Percentiles rank a stretch among this genome's conserved stretches.
Conservation (phyloP, 345 rosid genomes). For the Heritiera littoralis region DNA sequence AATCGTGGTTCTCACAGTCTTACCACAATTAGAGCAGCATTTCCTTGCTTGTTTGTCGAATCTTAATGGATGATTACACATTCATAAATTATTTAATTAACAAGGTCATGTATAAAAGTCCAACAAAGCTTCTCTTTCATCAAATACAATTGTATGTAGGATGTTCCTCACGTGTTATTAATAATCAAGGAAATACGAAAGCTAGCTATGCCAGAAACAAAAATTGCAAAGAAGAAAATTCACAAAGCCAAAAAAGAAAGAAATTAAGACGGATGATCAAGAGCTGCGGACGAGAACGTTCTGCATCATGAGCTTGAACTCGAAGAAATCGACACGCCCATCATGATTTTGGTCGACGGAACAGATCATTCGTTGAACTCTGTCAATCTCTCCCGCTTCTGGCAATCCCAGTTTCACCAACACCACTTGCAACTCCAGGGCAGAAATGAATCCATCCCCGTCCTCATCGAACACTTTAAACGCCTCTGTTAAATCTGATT, state of each 20-base stretch:
- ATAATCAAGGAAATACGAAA: no score
- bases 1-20: no score
- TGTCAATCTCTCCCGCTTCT: slow-evolving; percentile 65
- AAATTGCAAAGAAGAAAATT: neutral
- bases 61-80: no score
- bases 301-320: slow-evolving; percentile 91
- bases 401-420: slow-evolving; percentile 67
- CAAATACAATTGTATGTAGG: no score
- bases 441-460: slow-evolving; percentile 86
- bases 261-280: slow-evolving; percentile 8
- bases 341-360: slow-evolving; percentile 81
- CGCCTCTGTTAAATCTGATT: slow-evolving; percentile 75
- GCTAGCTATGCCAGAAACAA: no score
- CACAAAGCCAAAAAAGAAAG: neutral
- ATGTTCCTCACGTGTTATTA: no score
- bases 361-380: slow-evolving; percentile 76
- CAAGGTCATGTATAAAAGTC: no score
- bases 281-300: slow-evolving; percentile 45
- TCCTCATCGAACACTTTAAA: slow-evolving; percentile 92
- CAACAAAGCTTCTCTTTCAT: no score
- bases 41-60: no score
- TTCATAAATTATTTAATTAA: no score
- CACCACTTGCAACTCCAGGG: slow-evolving; percentile 69
- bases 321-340: slow-evolving; percentile 84
- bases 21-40: no score